Evolutionary conservation across 257 asterid species (phyloP).

Genomic region (Gardenia jasminoides): DNA sequence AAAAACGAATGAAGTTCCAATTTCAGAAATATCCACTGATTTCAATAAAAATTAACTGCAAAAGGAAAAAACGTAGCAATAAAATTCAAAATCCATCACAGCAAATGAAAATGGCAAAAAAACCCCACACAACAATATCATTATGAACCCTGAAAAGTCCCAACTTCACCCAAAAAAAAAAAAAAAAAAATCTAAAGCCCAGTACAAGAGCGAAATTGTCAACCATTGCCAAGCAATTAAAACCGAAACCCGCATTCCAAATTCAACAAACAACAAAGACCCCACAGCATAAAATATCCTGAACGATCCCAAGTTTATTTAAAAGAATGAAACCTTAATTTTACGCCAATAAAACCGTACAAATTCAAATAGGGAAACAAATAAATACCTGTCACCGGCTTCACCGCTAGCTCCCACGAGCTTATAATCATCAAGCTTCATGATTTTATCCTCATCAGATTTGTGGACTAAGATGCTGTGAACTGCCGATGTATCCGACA

Average conservation of each 20-base stretch:
- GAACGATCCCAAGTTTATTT: not conserved
- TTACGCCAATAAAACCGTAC: not conserved
- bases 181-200: not conserved
- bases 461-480: slow-evolving; percentile 96
- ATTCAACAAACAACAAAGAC: not conserved
- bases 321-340: not conserved
- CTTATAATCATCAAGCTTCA: slow-evolving; percentile 91
- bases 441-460: slow-evolving; percentile 89
- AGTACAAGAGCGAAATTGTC: not conserved
- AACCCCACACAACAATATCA: not conserved
- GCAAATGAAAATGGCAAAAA: not conserved
- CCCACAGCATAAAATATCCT: not conserved
- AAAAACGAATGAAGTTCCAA: no score
- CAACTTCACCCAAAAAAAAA: not conserved
- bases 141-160: not conserved
- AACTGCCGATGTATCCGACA: slow-evolving; percentile 91
- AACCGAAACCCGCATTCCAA: not conserved
- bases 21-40: not conserved
- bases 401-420: slow-evolving; percentile 98
- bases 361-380: not conserved
- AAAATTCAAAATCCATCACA: not conserved
- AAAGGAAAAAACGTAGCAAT: not conserved
- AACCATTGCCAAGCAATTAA: not conserved
- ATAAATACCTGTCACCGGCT: slow-evolving; percentile 79
- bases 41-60: not conserved